Evolutionary conservation across 306 rosid genomes (phyloP).

Genomic region (Medicago lupulina): DNA sequence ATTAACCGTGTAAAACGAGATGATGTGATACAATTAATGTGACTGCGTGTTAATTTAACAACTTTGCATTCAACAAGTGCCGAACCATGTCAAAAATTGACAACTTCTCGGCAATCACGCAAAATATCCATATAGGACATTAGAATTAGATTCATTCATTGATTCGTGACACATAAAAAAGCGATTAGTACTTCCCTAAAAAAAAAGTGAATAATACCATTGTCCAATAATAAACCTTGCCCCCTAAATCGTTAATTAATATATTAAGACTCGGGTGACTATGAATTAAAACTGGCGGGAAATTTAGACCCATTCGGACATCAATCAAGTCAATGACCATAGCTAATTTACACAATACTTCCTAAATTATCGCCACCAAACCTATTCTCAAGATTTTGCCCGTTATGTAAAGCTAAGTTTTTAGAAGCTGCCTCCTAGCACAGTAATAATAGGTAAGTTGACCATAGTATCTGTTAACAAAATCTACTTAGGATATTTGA

Average conservation of each 20-base stretch:
- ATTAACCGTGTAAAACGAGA: no score
- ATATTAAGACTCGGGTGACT: conserved; percentile 3
- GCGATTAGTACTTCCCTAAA: no score
- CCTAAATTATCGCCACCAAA: conserved; percentile 50
- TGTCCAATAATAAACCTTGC: conserved; percentile 17
- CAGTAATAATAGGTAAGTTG: conserved; percentile 35
- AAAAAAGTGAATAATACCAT: not conserved
- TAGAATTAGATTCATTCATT: no score
- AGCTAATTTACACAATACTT: conserved; percentile 14
- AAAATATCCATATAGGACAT: no score
- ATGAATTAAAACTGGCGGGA: conserved; percentile 28
- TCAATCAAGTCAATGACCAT: conserved; percentile 33
- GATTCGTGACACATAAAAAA: no score
- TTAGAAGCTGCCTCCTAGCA: conserved; percentile 35
- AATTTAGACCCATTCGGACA: not conserved
- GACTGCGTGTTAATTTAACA: no score
- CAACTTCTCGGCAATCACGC: no score
- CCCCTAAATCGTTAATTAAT: not conserved
- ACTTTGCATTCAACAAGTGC: no score
- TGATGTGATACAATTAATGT: no score
- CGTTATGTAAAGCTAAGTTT: conserved; percentile 39
- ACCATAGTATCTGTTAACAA: conserved; percentile 39
- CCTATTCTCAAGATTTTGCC: conserved; percentile 24
- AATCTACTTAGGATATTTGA: conserved; percentile 47
- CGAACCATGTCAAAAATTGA: no score